phyloP scores from a whole-genome alignment of 306 rosid species.

The Gleditsia sinensis region DNA sequence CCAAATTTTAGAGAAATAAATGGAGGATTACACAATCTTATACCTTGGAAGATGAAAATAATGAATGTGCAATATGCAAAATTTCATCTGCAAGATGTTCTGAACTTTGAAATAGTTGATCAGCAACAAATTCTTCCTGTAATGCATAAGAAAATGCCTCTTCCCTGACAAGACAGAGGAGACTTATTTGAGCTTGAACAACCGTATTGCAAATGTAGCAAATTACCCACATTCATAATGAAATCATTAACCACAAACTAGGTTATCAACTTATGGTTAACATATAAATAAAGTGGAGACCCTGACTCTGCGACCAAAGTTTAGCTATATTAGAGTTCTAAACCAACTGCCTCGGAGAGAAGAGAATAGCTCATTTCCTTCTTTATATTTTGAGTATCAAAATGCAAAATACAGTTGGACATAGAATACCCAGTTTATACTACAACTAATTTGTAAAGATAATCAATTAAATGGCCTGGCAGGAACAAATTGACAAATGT shows the following conservation, averaged over 20 bases:
- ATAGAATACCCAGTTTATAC: conserved; percentile 23
- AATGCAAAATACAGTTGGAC: conserved; percentile 5
- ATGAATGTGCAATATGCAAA: conserved; percentile 53
- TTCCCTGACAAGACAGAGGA: conserved; percentile 56
- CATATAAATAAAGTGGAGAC: not conserved
- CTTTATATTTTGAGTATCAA: conserved; percentile 7
- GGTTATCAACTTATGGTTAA: not conserved
- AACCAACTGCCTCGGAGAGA: not conserved
- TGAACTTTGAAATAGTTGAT: conserved; percentile 85
- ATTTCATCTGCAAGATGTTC: conserved; percentile 75
- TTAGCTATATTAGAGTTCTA: conserved; percentile 17
- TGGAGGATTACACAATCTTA: conserved; percentile 16
- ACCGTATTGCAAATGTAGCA: not conserved
- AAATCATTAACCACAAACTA: not conserved
- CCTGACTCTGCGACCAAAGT: not conserved
- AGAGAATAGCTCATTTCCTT: not conserved
- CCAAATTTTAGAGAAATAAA: not conserved
- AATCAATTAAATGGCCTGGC: conserved; percentile 23
- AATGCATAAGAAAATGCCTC: conserved; percentile 65
- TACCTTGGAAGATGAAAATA: conserved; percentile 86
- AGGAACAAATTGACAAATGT: conserved; percentile 35
- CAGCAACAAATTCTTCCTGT: conserved; percentile 94
- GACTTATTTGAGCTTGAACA: conserved; percentile 27
- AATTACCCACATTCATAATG: conserved; percentile 10
- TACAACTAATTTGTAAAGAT: conserved; percentile 5